These are phyloP conservation scores for Calamus simplicifolius DNA, from an alignment of 176 grass and related monocot species.

Conservation along the genomic window DNA sequence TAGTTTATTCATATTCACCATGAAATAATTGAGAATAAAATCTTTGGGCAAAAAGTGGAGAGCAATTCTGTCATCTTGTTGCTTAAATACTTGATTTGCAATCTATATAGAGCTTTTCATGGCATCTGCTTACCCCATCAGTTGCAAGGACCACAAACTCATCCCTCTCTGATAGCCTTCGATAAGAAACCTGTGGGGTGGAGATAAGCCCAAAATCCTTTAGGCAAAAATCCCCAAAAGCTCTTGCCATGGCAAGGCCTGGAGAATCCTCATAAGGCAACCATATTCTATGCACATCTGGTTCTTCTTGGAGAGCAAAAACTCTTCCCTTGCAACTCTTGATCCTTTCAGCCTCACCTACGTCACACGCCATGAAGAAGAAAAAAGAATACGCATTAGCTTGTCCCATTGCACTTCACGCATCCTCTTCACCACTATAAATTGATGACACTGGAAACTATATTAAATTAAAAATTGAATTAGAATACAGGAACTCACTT, in stretches of 20 bases:
- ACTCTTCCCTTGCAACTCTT: conserved; percentile 55
- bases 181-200: conserved; percentile 59
- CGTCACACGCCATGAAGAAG: not conserved
- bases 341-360: conserved; percentile 75
- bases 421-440: too few relatives aligned
- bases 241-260: conserved; percentile 90
- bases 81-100: too few relatives aligned
- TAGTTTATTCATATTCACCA: too few relatives aligned
- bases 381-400: not conserved
- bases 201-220: conserved; percentile 79
- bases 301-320: conserved; percentile 69
- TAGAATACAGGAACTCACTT: conserved; percentile 29
- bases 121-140: conserved; percentile 51
- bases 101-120: not conserved
- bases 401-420: too few relatives aligned
- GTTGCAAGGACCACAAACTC: conserved; percentile 89
- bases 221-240: conserved; percentile 81
- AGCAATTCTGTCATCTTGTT: too few relatives aligned
- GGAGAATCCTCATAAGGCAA: conserved; percentile 65
- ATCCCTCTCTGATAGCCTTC: conserved; percentile 58
- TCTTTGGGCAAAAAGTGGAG: too few relatives aligned
- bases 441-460: too few relatives aligned
- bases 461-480: too few relatives aligned
- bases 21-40: too few relatives aligned
- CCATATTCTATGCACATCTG: conserved; percentile 73